These are phyloP conservation scores for Purpureocillium lavendulum DNA, from an alignment of 2,329 filamentous ascomycete species.

Conservation along the genomic window DNA sequence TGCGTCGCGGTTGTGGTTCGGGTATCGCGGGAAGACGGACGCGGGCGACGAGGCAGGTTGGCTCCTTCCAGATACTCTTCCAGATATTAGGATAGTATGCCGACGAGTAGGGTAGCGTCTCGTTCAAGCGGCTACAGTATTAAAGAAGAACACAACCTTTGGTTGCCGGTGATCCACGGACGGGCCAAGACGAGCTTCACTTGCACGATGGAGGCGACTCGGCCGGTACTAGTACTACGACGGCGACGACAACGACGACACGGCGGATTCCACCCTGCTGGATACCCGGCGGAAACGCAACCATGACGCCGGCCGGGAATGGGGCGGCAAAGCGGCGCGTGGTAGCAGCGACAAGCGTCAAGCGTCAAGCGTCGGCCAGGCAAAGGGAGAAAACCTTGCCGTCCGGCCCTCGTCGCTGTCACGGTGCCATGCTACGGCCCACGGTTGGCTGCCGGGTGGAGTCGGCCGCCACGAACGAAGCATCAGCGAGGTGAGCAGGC, in stretches of 20 bases:
- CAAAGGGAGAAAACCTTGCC: not conserved
- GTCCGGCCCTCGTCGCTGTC: constrained; percentile 2
- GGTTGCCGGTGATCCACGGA: no score
- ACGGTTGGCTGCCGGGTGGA: constrained; percentile 6
- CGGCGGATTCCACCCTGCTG: not conserved
- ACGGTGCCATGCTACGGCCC: constrained; percentile 6
- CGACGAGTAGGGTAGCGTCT: no score
- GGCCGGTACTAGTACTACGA: constrained; percentile 1
- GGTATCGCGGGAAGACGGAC: not conserved
- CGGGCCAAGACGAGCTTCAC: not conserved
- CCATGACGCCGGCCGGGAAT: not conserved
- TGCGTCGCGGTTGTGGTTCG: not conserved
- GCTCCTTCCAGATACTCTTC: no score
- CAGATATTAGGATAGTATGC: no score
- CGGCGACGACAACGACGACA: no score
- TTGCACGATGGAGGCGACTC: not conserved
- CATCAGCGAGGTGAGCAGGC: no score
- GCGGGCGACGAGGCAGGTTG: not conserved
- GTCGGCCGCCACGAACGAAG: not conserved
- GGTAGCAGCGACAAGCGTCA: not conserved
- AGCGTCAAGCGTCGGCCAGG: no score
- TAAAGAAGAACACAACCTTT: no score
- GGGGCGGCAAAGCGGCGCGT: not conserved
- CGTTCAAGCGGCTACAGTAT: no score
- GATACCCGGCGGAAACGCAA: not conserved